These are phyloP conservation scores for Neurospora africana DNA, from an alignment of 495 filamentous ascomycete genomes.

Conservation along the genomic window DNA sequence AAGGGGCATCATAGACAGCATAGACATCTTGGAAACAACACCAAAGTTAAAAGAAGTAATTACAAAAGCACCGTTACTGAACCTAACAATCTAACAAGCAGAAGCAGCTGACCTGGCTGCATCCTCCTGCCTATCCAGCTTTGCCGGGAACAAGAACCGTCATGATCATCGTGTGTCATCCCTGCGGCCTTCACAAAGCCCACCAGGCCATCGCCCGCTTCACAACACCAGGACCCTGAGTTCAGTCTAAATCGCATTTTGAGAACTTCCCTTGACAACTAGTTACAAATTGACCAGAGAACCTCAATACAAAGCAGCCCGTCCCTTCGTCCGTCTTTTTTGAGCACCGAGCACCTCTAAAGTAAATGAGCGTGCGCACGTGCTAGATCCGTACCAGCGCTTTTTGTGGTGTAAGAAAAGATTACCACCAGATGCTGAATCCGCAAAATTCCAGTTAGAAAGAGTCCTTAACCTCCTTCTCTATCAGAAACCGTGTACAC, in stretches of 20 bases:
- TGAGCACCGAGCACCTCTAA: conserved; percentile 22
- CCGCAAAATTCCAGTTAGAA: conserved; percentile 14
- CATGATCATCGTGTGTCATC: not conserved
- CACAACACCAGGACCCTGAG: conserved; percentile 2
- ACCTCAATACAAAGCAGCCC: not conserved
- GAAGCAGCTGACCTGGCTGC: not conserved
- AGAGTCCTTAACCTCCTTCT: conserved; percentile 5
- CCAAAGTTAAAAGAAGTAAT: not conserved
- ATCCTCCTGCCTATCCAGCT: not conserved
- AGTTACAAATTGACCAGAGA: conserved; percentile 20
- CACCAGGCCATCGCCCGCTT: not conserved
- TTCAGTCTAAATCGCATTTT: conserved; percentile 30
- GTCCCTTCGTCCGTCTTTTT: conserved; percentile 13
- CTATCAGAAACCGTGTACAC: conserved; percentile 20
- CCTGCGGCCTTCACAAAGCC: not conserved
- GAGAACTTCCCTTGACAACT: conserved; percentile 20
- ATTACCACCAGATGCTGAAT: conserved; percentile 19
- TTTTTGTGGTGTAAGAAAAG: conserved; percentile 18
- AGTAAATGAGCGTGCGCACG: conserved; percentile 18
- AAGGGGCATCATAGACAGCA: not conserved
- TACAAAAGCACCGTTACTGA: not conserved
- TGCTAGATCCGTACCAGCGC: conserved; percentile 13
- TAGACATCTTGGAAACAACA: not conserved
- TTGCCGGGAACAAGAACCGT: not conserved
- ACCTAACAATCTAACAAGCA: not conserved